Percentiles rank a stretch among this genome's conserved stretches.
These are phyloP conservation scores for Groenewaldozyma sp. DNA, from an alignment of 1,139 yeast genomes.

Conservation along the genomic window DNA sequence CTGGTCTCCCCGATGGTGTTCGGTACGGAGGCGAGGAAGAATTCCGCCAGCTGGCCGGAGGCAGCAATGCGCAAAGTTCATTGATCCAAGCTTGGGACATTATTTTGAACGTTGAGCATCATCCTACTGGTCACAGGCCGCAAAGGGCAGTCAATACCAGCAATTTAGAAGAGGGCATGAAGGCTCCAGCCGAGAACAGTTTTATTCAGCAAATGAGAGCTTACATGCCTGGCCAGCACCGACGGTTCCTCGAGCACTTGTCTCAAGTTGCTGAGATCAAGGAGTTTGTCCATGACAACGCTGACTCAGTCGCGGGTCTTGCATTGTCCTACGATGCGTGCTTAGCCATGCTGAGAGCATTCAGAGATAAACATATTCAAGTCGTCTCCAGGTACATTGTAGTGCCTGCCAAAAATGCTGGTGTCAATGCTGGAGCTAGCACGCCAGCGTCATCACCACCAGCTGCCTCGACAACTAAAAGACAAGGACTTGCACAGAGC, in stretches of 20 bases:
- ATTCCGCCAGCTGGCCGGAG: conserved; percentile 68
- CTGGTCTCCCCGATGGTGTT: conserved; percentile 74
- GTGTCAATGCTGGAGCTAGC: not conserved
- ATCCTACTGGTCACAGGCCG: conserved; percentile 52
- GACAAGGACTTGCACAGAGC: conserved; percentile 29
- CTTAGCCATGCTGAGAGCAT: conserved; percentile 77
- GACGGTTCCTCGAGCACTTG: conserved; percentile 57
- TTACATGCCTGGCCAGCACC: conserved; percentile 85
- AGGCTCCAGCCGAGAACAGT: conserved; percentile 34
- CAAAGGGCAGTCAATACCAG: conserved; percentile 11
- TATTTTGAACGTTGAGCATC: conserved; percentile 64
- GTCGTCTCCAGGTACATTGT: conserved; percentile 81
- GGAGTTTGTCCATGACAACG: conserved; percentile 46
- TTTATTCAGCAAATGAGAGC: conserved; percentile 76
- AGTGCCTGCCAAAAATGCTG: conserved; percentile 47
- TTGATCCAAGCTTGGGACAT: conserved; percentile 80
- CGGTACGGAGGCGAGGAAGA: conserved; percentile 56
- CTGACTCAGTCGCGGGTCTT: conserved; percentile 43
- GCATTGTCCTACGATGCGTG: conserved; percentile 79
- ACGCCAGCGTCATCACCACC: conserved; percentile 13
- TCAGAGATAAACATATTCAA: conserved; percentile 89
- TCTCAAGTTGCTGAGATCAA: conserved; percentile 50
- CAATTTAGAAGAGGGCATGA: conserved; percentile 11
- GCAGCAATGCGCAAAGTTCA: conserved; percentile 90
- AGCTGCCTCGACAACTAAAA: conserved; percentile 18